Evolutionary conservation across 176 grass and related monocot genomes (phyloP), one percentile per base, ranked within the genome.

Genomic region (Echinochloa phyllopogon): DNA sequence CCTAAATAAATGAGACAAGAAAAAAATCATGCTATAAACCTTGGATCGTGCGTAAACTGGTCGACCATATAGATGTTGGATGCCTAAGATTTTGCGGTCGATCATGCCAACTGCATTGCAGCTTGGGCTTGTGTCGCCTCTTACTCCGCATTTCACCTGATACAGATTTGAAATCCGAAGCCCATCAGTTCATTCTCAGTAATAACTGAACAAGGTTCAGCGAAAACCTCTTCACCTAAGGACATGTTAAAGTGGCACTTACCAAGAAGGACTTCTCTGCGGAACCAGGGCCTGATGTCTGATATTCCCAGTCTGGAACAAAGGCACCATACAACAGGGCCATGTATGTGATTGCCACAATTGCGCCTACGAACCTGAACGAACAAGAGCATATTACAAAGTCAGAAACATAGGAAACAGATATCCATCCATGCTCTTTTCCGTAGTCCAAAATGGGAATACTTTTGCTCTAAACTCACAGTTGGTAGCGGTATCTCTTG

Each of bases 61-160:
- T n/a, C 86, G 88, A 33, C 80, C 82, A 13, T 99, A 94, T 1
- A 99, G 88, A 81, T 99, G 96, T 40, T 96, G 85, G 39, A 96
- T 69, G 78, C 96, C 93, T 37, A 99, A 84, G 80, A 99, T 87
- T 90, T 79, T 83, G 64, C 89, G 93, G 78, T 99, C 96, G 16
- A 99, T 90, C 86, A 99, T 87, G 56, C 91, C 91, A 41, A 93
- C 96, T 10, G 90, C 91, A 77, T 99, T 99, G 80, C 96, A 99
- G 49, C 81, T 83, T 71, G 96, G 93, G 17, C 82, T 85, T 9
- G 88, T 88, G 77, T 99, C 81, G 80, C 96, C 96, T 74, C 93
- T 92, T 49, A 89, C 84, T 38, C 89, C 84, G 17, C 96, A 99
- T 91, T 90, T 94, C 23, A 99, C 96, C 93, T 99, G 76, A 78